Evolutionary conservation across 768 basidiomycete species (phyloP), one percentile per base, ranked within the genome.

Genomic region (Suillus paluster): DNA sequence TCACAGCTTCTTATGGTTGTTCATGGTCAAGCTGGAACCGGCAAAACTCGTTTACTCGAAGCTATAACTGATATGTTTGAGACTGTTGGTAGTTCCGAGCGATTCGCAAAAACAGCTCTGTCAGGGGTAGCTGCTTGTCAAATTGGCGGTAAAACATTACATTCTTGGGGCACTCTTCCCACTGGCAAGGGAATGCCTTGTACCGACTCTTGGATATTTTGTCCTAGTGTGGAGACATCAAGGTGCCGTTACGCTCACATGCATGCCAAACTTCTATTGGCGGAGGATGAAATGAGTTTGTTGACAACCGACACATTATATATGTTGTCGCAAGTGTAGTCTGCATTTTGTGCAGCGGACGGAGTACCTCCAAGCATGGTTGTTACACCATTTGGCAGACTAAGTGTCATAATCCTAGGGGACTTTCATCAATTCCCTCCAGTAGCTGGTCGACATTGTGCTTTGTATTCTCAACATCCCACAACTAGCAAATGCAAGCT

Each of bases 251-350:
- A 3, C 4, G 7, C 6, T 3, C 23, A 46, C 5, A 25, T 46
- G 23, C 12, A 14, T 0, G 45, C 12, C 3, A 48, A 25, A 17
- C 1, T 14, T 5, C 66, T 65, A 61, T 72, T 72, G 30, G 58
- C 65, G 3, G 59, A 54, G 0, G 54, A 1, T 66, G 58, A 27
- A 19, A 39, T 15, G 73, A 76, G 49, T 61, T 79, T 0, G 66
- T 80, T 14, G 70, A 79, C 17, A 77, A 83, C 62, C 78, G 82
- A 60, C 61, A 63, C 21, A 80, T 78, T 0, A 81, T 82, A 80
- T 34, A 73, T 1, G 67, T 72, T 17, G 70, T 72, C 60, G 27
- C 50, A 0, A 56, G 73, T 15, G 39, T 77, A 0, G 63, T 63
- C 2, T 23, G 25, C 5, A 15, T 71, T 5, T 74, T 74, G 0